Conservation (phyloP, 495 filamentous ascomycete genomes). For the Aspergillus biplanus region DNA sequence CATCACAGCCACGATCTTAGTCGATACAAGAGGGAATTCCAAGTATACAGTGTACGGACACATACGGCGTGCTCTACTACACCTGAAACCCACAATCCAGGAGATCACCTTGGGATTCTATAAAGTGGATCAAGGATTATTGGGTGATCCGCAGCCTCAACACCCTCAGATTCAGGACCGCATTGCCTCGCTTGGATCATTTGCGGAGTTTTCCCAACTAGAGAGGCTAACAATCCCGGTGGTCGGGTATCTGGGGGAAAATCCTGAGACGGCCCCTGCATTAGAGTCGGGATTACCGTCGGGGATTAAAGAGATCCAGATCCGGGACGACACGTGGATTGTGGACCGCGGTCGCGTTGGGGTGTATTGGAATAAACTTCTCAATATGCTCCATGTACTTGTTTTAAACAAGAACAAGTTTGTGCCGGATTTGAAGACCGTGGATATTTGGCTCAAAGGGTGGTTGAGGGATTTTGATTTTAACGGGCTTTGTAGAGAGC, state of each 20-base stretch:
- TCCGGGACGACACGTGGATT: neutral
- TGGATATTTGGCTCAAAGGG: neutral
- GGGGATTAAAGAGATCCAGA: neutral
- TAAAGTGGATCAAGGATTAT: neutral
- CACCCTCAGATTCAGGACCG: neutral
- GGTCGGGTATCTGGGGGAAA: neutral
- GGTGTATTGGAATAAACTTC: neutral
- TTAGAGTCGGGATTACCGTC: neutral
- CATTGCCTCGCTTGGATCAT: neutral
- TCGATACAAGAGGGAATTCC: neutral
- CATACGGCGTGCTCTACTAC: neutral
- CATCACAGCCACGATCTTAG: neutral
- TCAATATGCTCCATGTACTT: neutral
- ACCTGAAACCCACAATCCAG: neutral
- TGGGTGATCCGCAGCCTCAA: neutral
- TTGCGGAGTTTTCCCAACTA: neutral
- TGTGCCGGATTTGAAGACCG: neutral
- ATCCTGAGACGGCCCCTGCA: neutral
- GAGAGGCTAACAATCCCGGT: neutral
- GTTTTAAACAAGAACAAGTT: neutral
- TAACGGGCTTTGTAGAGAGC: neutral
- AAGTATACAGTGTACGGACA: neutral
- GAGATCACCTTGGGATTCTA: neutral
- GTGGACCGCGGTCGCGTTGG: neutral
- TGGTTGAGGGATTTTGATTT: neutral